Conservation (phyloP, 2,329 filamentous ascomycete genomes). For the Shiraia bambusicola region DNA sequence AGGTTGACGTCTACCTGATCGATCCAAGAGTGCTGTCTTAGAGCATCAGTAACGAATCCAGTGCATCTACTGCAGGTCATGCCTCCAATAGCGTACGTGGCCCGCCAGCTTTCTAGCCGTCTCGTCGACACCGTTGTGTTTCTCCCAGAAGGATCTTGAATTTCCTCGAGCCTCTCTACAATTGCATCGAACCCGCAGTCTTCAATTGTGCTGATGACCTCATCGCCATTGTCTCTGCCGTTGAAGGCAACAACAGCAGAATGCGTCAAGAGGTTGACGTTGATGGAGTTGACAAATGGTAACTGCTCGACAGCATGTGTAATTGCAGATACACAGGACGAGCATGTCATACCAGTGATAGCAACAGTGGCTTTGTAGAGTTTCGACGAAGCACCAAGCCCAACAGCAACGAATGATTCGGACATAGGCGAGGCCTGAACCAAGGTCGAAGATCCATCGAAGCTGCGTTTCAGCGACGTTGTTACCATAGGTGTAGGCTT, state of each 20-base stretch:
- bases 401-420: conserved; percentile 23
- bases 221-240: conserved; percentile 46
- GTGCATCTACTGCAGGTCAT: conserved; percentile 62
- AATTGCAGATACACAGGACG: conserved; percentile 56
- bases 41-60: conserved; percentile 49
- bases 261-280: conserved; percentile 56
- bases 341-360: conserved; percentile 63
- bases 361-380: conserved; percentile 47
- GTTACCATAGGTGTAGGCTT: conserved; percentile 20
- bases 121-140: conserved; percentile 2
- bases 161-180: conserved; percentile 37
- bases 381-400: conserved; percentile 3
- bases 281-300: conserved; percentile 50
- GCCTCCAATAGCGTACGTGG: conserved; percentile 55
- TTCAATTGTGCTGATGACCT: conserved; percentile 55
- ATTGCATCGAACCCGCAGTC: conserved; percentile 48
- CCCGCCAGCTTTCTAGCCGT: conserved; percentile 36
- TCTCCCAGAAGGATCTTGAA: conserved; percentile 1
- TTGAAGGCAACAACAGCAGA: conserved; percentile 54
- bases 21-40: conserved; percentile 52
- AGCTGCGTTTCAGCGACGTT: conserved; percentile 11
- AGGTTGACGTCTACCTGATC: conserved; percentile 53
- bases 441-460: conserved; percentile 12
- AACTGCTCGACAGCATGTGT: conserved; percentile 52
- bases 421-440: conserved; percentile 12